phyloP scores from a whole-genome alignment of 768 basidiomycete genomes.

The Lentinula sp. region DNA sequence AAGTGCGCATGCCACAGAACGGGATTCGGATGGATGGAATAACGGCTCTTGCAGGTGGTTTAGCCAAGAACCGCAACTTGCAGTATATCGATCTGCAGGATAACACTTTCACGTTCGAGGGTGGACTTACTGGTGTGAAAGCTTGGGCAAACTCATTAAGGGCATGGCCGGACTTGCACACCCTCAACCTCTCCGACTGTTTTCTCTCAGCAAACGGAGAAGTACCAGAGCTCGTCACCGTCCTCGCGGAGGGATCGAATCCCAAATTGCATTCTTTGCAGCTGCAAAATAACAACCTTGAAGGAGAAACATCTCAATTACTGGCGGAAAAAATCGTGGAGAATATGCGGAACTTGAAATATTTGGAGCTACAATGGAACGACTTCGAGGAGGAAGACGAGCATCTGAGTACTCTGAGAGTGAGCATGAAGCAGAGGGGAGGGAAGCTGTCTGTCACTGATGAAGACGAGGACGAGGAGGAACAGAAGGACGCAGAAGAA shows the following conservation, averaged over 20 bases:
- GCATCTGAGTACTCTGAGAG: constrained; percentile 44
- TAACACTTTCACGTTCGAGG: constrained; percentile 70
- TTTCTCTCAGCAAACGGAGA: constrained; percentile 81
- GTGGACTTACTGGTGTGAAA: constrained; percentile 41
- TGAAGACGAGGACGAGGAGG: constrained; percentile 85
- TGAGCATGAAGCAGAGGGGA: constrained; percentile 55
- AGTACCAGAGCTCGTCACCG: constrained; percentile 56
- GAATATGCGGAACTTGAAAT: constrained; percentile 52
- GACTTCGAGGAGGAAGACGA: constrained; percentile 78
- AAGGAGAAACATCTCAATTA: constrained; percentile 57
- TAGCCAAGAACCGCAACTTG: constrained; percentile 61
- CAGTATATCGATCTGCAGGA: constrained; percentile 89
- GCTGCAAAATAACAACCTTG: constrained; percentile 91
- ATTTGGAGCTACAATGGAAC: constrained; percentile 86
- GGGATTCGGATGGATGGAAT: constrained; percentile 94
- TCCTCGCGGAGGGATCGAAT: constrained; percentile 65
- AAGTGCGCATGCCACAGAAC: constrained; percentile 96
- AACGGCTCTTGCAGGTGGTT: constrained; percentile 66
- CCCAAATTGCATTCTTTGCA: constrained; percentile 69
- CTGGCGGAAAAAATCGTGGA: constrained; percentile 61
- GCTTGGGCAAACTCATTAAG: constrained; percentile 62
- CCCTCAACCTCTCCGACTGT: constrained; percentile 92
- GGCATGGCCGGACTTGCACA: constrained; percentile 64
- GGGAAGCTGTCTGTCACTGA: constrained; percentile 65
- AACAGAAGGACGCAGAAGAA: constrained; percentile 65